These are phyloP conservation scores for Miscanthus lutarioriparius DNA, from an alignment of 176 grass and related monocot species.

Conservation along the genomic window DNA sequence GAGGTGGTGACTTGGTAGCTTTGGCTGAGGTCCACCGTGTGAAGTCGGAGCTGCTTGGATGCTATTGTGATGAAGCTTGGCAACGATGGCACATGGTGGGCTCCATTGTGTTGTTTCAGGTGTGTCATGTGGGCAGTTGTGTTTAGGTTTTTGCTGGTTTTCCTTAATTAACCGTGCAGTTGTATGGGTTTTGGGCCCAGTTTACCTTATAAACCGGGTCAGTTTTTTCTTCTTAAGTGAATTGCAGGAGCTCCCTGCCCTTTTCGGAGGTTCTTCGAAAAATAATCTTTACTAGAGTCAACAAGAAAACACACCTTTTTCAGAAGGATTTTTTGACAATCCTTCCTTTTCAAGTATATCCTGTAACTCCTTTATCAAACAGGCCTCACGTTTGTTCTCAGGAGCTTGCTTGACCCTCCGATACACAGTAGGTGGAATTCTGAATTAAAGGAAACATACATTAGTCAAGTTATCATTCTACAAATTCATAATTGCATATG, in stretches of 20 bases:
- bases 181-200: not conserved
- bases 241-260: not conserved
- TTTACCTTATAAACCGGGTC: not conserved
- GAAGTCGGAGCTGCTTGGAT: not conserved
- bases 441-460: conserved; percentile 46
- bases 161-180: not conserved
- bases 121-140: not conserved
- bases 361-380: conserved; percentile 79
- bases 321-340: conserved; percentile 81
- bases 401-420: conserved; percentile 81
- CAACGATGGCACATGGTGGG: not conserved
- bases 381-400: conserved; percentile 77
- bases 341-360: conserved; percentile 97
- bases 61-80: not conserved
- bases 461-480: conserved; percentile 33
- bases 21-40: not conserved
- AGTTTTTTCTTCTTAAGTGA: not conserved
- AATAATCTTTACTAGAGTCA: conserved; percentile 5
- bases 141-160: not conserved
- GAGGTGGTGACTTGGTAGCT: not conserved
- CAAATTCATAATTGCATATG: not conserved
- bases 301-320: conserved; percentile 72
- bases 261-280: not conserved
- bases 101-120: not conserved
- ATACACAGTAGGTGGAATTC: conserved; percentile 83